These are phyloP conservation scores for Suhomyces taliae DNA, from an alignment of 1,139 yeast genomes.

Conservation along the genomic window DNA sequence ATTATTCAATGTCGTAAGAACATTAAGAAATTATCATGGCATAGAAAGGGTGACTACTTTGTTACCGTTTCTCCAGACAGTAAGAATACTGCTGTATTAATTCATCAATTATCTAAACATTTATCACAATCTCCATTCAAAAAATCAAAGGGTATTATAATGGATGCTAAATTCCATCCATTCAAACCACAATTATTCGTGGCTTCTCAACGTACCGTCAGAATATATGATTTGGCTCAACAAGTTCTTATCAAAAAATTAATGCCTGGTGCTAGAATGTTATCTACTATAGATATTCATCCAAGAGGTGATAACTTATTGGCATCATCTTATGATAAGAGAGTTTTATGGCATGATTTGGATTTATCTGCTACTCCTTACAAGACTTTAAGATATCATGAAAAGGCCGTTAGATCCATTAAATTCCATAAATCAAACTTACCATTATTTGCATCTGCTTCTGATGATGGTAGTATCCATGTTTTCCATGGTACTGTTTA, in stretches of 20 bases:
- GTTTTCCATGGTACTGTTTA: constrained; percentile 96
- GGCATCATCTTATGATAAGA: constrained; percentile 91
- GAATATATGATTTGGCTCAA: constrained; percentile 86
- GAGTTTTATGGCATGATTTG: constrained; percentile 96
- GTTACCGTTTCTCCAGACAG: constrained; percentile 92
- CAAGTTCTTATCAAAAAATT: constrained; percentile 82
- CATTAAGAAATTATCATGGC: constrained; percentile 89
- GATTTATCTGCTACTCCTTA: constrained; percentile 89
- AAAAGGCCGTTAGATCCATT: constrained; percentile 88
- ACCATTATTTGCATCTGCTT: constrained; percentile 94
- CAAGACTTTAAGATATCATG: constrained; percentile 92
- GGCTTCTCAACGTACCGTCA: constrained; percentile 88
- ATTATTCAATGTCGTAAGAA: constrained; percentile 67
- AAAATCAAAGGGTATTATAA: constrained; percentile 88
- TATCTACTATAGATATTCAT: constrained; percentile 87
- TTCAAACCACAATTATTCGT: constrained; percentile 92
- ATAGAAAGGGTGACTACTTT: constrained; percentile 94
- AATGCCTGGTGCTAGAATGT: constrained; percentile 95
- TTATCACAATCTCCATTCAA: constrained; percentile 96
- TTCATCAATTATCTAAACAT: constrained; percentile 94
- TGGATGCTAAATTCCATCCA: constrained; percentile 97
- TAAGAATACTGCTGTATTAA: constrained; percentile 83
- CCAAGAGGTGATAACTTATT: constrained; percentile 94
- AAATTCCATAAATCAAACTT: constrained; percentile 80
- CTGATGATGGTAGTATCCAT: constrained; percentile 92